These are phyloP conservation scores for Raddia guianensis DNA, from an alignment of 176 grass and related monocot species.

Conservation along the genomic window DNA sequence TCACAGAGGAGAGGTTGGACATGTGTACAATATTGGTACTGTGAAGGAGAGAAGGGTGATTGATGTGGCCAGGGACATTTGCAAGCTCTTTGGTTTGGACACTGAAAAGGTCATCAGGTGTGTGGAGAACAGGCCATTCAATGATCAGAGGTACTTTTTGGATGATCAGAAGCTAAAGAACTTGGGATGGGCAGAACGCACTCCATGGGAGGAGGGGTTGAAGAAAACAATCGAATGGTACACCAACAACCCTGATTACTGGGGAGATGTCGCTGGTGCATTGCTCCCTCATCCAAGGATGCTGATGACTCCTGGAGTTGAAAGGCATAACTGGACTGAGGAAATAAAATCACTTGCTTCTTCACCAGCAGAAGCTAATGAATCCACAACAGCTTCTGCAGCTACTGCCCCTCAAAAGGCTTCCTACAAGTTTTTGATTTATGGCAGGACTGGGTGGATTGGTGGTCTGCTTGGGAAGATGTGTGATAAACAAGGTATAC, in stretches of 20 bases:
- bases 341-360: slow-evolving; percentile 48
- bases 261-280: slow-evolving; percentile 75
- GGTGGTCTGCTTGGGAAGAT: slow-evolving; percentile 70
- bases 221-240: slow-evolving; percentile 81
- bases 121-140: slow-evolving; percentile 79
- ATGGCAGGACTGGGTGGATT: slow-evolving; percentile 78
- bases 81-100: slow-evolving; percentile 65
- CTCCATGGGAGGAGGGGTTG: slow-evolving; percentile 74
- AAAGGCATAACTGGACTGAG: slow-evolving; percentile 57
- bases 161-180: slow-evolving; percentile 84
- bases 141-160: slow-evolving; percentile 86
- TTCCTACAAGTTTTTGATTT: slow-evolving; percentile 71
- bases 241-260: slow-evolving; percentile 70
- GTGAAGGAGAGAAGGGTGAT: slow-evolving; percentile 74
- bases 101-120: slow-evolving; percentile 50
- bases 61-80: slow-evolving; percentile 80
- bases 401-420: slow-evolving; percentile 40
- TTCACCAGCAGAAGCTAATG: slow-evolving; percentile 33
- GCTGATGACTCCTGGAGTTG: slow-evolving; percentile 69
- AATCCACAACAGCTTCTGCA: slow-evolving; percentile 17
- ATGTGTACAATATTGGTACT: slow-evolving; percentile 80
- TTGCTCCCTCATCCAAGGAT: slow-evolving; percentile 76
- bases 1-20: slow-evolving; percentile 78
- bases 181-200: slow-evolving; percentile 73
- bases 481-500: slow-evolving; percentile 66